phyloP scores from a whole-genome alignment of 495 filamentous ascomycete species.

The Hypoxylon rickii region DNA sequence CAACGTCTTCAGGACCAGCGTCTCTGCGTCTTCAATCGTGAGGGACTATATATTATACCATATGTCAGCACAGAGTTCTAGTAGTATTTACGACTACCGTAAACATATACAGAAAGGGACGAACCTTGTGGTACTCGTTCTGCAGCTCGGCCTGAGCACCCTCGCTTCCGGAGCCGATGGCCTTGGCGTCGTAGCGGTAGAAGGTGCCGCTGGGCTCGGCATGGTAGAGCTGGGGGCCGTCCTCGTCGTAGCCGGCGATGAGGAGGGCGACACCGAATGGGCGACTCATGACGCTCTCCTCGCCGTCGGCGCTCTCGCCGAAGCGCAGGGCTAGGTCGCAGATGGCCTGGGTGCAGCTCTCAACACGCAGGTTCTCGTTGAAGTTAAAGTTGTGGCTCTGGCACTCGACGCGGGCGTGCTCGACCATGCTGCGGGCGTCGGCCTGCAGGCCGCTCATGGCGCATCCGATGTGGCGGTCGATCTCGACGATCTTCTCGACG shows the following conservation, averaged over 20 bases:
- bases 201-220: slow-evolving; percentile 97
- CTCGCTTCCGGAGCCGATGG: slow-evolving; percentile 94
- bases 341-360: slow-evolving; percentile 98
- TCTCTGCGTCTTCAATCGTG: slow-evolving; percentile 90
- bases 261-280: slow-evolving; percentile 96
- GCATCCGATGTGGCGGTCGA: slow-evolving; percentile 97
- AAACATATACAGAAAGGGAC: too few species aligned
- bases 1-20: slow-evolving; percentile 92
- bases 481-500: slow-evolving; percentile 99
- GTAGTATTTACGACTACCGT: too few species aligned
- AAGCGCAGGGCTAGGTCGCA: slow-evolving; percentile 96
- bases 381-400: slow-evolving; percentile 98
- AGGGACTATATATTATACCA: slow-evolving; percentile 76
- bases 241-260: slow-evolving; percentile 96
- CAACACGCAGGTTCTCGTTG: slow-evolving; percentile 88
- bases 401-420: slow-evolving; percentile 96
- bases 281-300: slow-evolving; percentile 96
- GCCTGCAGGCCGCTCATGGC: slow-evolving; percentile 98
- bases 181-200: slow-evolving; percentile 98
- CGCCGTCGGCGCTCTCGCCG: slow-evolving; percentile 95
- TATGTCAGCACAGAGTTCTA: too few species aligned
- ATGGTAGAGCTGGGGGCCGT: slow-evolving; percentile 96
- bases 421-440: slow-evolving; percentile 93
- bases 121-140: slow-evolving; percentile 92
- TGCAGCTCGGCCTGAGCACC: slow-evolving; percentile 97